Evolutionary conservation across 164 flowering plant genomes (phyloP), one percentile per base, ranked within the genome.

Genomic region (Vitis rotundifolia): DNA sequence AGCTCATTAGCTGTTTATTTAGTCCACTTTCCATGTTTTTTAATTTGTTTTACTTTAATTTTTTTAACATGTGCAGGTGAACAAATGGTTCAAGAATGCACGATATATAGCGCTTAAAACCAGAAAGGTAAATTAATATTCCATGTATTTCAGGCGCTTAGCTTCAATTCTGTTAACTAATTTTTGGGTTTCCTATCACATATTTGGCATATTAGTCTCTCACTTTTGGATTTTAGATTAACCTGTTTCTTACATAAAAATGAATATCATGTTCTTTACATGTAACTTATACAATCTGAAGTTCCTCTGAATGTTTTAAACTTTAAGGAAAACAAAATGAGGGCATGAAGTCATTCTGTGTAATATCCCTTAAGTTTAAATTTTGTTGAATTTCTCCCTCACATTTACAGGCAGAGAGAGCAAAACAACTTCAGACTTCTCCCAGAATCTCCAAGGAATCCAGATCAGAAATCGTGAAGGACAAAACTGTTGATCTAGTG

Each of bases 1-100:
- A 15, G 37, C 19, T 53, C 44, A 11, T 12, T 31, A 31, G 47
- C 22, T 52, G 44, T 66, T 66, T 58, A 13, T 18, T 37, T 73
- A 49, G 26, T 54, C 37, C 22, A 64, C 10, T 48, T 65, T 2
- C 19, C 60, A 51, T 9, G 19, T 10, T 37, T 49, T 8, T 15
- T 22, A 22, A 22, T 10, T 26, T 3, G 22, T 1, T 6, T 13
- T 28, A 16, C 29, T 3, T 26, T 61, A 3, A 37, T 37, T 3
- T 37, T 31, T 37, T 37, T 37, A 37, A 37, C 44, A 6, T 37
- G 44, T 37, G 44, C 88, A 94, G 98, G 92, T 94, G 13, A 89
- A 82, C 82, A 90, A 94, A 79, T 94, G 98, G 98, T 94, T 94
- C 89, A 94, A 92, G 80, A 94, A 94, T 76, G 87, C 98, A 18